These are phyloP conservation scores for Fistulifera pelliculosa DNA, from an alignment of 108 stramenopile genomes.

Conservation along the genomic window DNA sequence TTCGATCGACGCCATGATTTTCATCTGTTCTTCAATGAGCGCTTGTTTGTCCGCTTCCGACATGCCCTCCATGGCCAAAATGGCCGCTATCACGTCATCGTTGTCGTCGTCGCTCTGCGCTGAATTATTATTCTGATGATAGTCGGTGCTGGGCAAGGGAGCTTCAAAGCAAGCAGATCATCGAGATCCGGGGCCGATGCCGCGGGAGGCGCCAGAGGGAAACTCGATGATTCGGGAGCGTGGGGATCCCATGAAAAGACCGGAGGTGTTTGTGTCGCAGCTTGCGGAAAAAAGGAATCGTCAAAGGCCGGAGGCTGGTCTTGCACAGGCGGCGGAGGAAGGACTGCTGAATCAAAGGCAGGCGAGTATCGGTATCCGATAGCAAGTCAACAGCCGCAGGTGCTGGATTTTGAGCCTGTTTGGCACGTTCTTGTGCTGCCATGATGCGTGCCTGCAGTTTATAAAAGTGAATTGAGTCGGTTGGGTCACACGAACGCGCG, in stretches of 20 bases:
- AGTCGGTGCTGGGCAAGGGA: conserved; percentile 2
- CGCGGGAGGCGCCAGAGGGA: conserved; percentile 13
- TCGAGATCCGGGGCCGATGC: conserved; percentile 33
- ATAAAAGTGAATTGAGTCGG: conserved; percentile 1
- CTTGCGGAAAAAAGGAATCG: not conserved
- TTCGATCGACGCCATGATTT: conserved; percentile 56
- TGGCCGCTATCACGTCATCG: conserved; percentile 5
- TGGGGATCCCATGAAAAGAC: conserved; percentile 2
- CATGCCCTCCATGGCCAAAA: conserved; percentile 10
- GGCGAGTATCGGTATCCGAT: conserved; percentile 38
- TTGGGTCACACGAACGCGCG: not conserved
- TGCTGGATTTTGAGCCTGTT: conserved; percentile 18
- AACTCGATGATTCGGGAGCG: not conserved
- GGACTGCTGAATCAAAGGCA: conserved; percentile 27
- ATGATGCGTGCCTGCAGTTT: conserved; percentile 60
- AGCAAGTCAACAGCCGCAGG: conserved; percentile 14
- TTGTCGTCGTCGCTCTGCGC: not conserved
- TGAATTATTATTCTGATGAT: no score
- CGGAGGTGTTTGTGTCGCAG: not conserved
- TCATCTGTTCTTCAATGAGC: conserved; percentile 64
- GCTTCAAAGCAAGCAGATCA: conserved; percentile 5
- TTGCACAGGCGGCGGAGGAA: conserved; percentile 13
- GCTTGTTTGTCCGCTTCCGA: conserved; percentile 42
- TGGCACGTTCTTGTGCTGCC: conserved; percentile 75
- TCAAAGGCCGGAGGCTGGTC: conserved; percentile 7